Conservation (phyloP, 768 basidiomycete genomes). For the Lactarius indigo region DNA sequence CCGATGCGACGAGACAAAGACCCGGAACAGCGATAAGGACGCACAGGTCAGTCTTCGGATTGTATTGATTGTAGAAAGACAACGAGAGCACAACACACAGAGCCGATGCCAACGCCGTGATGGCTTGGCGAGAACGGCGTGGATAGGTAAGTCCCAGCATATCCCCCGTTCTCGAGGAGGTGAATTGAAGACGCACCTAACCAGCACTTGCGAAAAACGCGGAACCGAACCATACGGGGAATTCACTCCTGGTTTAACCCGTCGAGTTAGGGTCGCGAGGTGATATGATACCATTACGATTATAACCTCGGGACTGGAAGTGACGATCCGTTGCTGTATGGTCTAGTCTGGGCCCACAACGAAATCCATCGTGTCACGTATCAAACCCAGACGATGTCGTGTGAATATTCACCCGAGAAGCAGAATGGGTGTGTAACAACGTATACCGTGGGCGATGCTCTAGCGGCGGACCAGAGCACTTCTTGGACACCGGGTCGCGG, state of each 20-base stretch:
- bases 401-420: neutral
- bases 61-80: slow-evolving; percentile 8
- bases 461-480: too few relatives aligned
- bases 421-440: neutral
- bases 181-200: slow-evolving; percentile 12
- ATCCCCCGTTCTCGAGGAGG: neutral
- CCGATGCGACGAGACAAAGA: slow-evolving; percentile 14
- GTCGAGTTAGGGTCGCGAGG: neutral
- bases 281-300: neutral
- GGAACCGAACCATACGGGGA: slow-evolving; percentile 18
- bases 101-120: slow-evolving; percentile 11
- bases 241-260: neutral
- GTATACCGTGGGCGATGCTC: too few relatives aligned
- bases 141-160: neutral
- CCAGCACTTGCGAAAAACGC: slow-evolving; percentile 26
- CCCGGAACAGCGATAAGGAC: slow-evolving; percentile 21
- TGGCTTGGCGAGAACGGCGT: neutral
- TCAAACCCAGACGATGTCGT: neutral
- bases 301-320: neutral
- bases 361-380: neutral
- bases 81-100: slow-evolving; percentile 17
- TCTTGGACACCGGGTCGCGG: too few relatives aligned
- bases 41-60: slow-evolving; percentile 22
- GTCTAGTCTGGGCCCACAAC: neutral
- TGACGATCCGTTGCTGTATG: neutral